A percentile compares a stretch with the other conserved stretches of the same genome.
Evolutionary conservation across 2,329 filamentous ascomycete species (phyloP).

Genomic region (Pseudopithomyces maydicus): DNA sequence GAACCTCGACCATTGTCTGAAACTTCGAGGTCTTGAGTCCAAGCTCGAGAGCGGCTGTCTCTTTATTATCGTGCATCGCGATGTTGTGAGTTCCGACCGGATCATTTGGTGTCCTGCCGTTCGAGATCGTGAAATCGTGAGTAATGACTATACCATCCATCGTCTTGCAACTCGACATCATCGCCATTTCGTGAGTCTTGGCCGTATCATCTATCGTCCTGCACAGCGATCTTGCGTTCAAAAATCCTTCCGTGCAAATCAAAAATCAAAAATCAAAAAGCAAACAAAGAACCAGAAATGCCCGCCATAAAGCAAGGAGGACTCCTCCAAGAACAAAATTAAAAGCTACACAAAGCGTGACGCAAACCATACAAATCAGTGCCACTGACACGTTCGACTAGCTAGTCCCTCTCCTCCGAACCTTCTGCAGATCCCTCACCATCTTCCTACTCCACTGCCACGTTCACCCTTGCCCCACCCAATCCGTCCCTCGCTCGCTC

Average conservation of each 20-base stretch:
- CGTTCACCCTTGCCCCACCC: neutral
- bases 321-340: constrained; percentile 3
- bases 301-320: neutral
- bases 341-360: constrained; percentile 6
- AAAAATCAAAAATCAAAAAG: neutral
- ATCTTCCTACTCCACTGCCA: constrained; percentile 1
- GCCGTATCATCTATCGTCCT: no score
- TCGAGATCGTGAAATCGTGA: constrained; percentile 14
- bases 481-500: neutral
- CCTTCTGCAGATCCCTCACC: constrained; percentile 2
- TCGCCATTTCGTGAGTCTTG: no score
- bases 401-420: neutral
- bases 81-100: neutral
- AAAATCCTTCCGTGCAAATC: neutral
- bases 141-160: no score
- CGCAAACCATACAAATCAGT: constrained; percentile 6
- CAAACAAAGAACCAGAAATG: neutral
- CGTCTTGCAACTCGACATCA: no score
- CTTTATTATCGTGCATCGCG: constrained; percentile 1
- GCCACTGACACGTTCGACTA: constrained; percentile 6
- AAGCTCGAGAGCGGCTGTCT: neutral
- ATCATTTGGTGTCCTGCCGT: constrained; percentile 4
- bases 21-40: constrained; percentile 27
- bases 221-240: neutral
- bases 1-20: constrained; percentile 37